Evolutionary conservation across 2,329 filamentous ascomycete species (phyloP).

Genomic region (Diaporthe sp.): DNA sequence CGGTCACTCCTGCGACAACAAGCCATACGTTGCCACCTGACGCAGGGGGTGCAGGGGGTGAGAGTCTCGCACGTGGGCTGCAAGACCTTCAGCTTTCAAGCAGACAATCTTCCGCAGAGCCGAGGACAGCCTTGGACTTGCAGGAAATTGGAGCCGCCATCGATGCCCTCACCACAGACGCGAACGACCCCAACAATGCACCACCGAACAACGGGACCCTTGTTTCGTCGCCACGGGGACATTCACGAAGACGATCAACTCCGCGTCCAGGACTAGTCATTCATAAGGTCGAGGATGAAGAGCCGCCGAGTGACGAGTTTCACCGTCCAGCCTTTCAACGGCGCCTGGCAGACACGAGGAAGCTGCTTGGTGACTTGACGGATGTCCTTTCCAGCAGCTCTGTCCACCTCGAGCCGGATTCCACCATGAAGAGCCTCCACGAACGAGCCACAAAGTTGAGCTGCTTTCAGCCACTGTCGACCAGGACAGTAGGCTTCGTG

Average conservation of each 20-base stretch:
- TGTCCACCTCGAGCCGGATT: constrained; percentile 54
- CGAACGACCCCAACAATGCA: no score
- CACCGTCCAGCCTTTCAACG: constrained; percentile 53
- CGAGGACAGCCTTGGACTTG: not conserved
- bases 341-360: constrained; percentile 52
- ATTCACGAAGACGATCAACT: not conserved
- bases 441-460: constrained; percentile 51
- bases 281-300: constrained; percentile 1
- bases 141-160: not conserved
- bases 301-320: constrained; percentile 49
- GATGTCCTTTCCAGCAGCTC: constrained; percentile 52
- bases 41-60: not conserved
- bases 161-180: not conserved
- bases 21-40: not conserved
- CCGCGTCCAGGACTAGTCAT: not conserved
- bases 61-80: not conserved
- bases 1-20: not conserved
- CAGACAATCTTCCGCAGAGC: no score
- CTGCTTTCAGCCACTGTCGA: constrained; percentile 54
- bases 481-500: constrained; percentile 60
- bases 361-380: constrained; percentile 49
- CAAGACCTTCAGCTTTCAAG: not conserved
- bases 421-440: constrained; percentile 54
- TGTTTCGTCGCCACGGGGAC: not conserved
- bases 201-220: not conserved